Percentiles rank a stretch among this genome's conserved stretches.
Conservation (phyloP, 169 alveolate genomes). For the Plasmodium berghei region DNA sequence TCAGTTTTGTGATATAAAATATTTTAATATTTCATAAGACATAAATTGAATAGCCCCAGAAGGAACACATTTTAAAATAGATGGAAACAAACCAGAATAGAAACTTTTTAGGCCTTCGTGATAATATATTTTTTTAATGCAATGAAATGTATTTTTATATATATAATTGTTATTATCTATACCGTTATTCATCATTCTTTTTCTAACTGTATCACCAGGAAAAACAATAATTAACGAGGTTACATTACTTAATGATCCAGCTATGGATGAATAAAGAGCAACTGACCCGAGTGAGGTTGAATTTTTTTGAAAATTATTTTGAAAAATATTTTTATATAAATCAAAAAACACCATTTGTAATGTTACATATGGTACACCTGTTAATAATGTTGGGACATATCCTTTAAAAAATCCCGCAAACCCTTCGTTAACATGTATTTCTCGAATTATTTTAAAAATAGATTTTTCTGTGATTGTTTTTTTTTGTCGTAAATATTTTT, state of each 20-base stretch:
- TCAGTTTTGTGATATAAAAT: constrained; percentile 72
- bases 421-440: constrained; percentile 88
- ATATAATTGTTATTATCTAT: constrained; percentile 85
- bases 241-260: constrained; percentile 80
- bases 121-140: constrained; percentile 81
- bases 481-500: constrained; percentile 78
- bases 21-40: constrained; percentile 87
- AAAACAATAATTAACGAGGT: constrained; percentile 79
- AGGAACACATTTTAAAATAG: constrained; percentile 88
- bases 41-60: constrained; percentile 92
- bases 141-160: constrained; percentile 83
- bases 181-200: constrained; percentile 91
- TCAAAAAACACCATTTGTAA: constrained; percentile 90
- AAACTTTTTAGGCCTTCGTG: constrained; percentile 81
- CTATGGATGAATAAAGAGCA: constrained; percentile 46
- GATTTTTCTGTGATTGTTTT: constrained; percentile 27
- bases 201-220: constrained; percentile 90
- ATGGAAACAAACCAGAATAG: constrained; percentile 89
- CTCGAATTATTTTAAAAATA: constrained; percentile 53
- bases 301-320: constrained; percentile 25
- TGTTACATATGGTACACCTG: constrained; percentile 91
- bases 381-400: constrained; percentile 82
- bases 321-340: constrained; percentile 78
- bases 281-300: constrained; percentile 25
- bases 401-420: constrained; percentile 90